phyloP scores from a whole-genome alignment of 805 yeast species.

The Candida stauntonica region DNA sequence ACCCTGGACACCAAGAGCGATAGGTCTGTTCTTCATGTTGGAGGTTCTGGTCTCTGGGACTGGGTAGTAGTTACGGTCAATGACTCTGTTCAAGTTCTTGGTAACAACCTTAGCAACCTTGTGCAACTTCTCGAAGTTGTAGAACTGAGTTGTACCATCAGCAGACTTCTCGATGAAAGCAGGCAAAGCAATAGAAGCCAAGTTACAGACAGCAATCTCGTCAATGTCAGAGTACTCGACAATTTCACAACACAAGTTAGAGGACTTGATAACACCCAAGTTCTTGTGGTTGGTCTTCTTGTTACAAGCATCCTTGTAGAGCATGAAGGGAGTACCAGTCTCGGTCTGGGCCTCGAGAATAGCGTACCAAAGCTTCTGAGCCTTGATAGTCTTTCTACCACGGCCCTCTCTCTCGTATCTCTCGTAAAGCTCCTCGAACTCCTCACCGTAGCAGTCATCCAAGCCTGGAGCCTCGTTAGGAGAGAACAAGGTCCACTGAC shows the following conservation, averaged over 20 bases:
- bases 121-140: constrained; percentile 74
- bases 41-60: constrained; percentile 69
- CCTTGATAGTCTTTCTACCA: constrained; percentile 63
- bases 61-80: constrained; percentile 85
- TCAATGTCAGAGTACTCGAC: constrained; percentile 87
- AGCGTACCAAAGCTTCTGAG: constrained; percentile 91
- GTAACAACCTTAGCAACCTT: constrained; percentile 71
- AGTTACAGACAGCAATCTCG: constrained; percentile 93
- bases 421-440: constrained; percentile 68
- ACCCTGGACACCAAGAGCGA: constrained; percentile 98
- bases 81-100: constrained; percentile 73
- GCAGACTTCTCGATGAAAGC: constrained; percentile 54
- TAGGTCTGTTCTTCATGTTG: constrained; percentile 82
- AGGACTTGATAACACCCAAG: constrained; percentile 87
- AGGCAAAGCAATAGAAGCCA: constrained; percentile 89
- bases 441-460: constrained; percentile 78
- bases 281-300: constrained; percentile 86
- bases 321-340: constrained; percentile 94
- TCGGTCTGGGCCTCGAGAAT: constrained; percentile 92
- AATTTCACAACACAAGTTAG: constrained; percentile 92
- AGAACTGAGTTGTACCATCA: constrained; percentile 43
- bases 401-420: constrained; percentile 69
- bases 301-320: constrained; percentile 92
- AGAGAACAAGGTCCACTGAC: constrained; percentile 85
- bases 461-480: constrained; percentile 89